These are phyloP conservation scores for Jamesozyma spencerorum DNA, from an alignment of 805 yeast genomes.

Conservation along the genomic window DNA sequence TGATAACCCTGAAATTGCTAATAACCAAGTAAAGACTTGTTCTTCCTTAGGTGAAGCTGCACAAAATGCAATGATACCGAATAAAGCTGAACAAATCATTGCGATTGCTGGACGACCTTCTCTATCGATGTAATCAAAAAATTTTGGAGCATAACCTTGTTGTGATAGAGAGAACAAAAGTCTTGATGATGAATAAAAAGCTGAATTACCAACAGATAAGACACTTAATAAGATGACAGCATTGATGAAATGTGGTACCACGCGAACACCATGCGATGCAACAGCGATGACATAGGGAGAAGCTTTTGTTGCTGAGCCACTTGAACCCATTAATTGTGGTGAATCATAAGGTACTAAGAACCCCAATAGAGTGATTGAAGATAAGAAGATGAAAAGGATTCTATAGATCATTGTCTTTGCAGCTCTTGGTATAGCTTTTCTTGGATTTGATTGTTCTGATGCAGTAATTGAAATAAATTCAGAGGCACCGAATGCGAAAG, in stretches of 20 bases:
- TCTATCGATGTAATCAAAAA: conserved; percentile 50
- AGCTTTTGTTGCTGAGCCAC: conserved; percentile 43
- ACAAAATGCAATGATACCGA: conserved; percentile 57
- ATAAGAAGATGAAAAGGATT: conserved; percentile 48
- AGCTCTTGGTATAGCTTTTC: conserved; percentile 54
- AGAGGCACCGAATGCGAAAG: conserved; percentile 58
- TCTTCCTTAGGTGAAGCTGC: conserved; percentile 52
- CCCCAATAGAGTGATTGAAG: conserved; percentile 45
- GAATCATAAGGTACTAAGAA: conserved; percentile 53
- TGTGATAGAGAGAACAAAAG: conserved; percentile 46
- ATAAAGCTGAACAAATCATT: conserved; percentile 37
- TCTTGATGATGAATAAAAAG: conserved; percentile 41
- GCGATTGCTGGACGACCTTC: conserved; percentile 57
- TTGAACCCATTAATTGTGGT: conserved; percentile 39
- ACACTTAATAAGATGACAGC: conserved; percentile 59
- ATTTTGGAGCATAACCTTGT: conserved; percentile 52
- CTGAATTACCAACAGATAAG: conserved; percentile 48
- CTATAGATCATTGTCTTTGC: conserved; percentile 66
- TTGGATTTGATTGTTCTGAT: conserved; percentile 60
- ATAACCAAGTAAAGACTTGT: conserved; percentile 54
- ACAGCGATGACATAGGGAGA: conserved; percentile 75
- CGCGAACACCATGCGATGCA: conserved; percentile 43
- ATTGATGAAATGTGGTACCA: conserved; percentile 53
- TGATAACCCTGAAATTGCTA: conserved; percentile 53
- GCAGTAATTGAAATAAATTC: conserved; percentile 62